These are phyloP conservation scores for Botryotinia calthae DNA, from an alignment of 2,329 filamentous ascomycete species.

Conservation along the genomic window DNA sequence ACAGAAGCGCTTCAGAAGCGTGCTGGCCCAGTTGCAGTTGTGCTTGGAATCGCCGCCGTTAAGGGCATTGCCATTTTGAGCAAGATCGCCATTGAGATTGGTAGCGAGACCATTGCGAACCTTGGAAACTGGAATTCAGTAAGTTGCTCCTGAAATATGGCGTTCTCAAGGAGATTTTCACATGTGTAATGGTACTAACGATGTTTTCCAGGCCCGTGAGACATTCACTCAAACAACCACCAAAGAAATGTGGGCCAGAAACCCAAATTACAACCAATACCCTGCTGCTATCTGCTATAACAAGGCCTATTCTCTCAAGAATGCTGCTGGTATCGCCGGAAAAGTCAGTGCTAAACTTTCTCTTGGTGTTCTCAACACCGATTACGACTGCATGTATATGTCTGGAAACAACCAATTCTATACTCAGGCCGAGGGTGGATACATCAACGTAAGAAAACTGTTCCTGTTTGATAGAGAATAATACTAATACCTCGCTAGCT, in stretches of 20 bases:
- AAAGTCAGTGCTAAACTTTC: neutral
- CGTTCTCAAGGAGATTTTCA: no score
- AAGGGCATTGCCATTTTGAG: neutral
- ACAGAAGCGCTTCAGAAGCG: neutral
- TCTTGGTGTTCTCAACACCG: neutral
- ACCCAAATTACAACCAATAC: neutral
- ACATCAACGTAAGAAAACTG: neutral
- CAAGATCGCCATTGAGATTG: neutral
- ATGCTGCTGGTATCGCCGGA: neutral
- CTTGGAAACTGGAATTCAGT: neutral
- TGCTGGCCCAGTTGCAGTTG: no score
- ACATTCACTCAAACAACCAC: neutral
- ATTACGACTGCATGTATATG: conserved; percentile 4
- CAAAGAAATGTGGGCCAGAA: neutral
- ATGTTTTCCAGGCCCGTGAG: neutral
- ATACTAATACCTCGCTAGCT: neutral
- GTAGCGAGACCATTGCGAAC: rapidly evolving
- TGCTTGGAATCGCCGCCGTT: neutral
- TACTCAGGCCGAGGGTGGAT: neutral
- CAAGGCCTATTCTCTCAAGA: neutral
- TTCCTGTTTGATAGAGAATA: neutral
- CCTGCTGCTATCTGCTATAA: neutral
- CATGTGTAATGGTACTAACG: neutral
- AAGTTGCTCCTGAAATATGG: neutral
- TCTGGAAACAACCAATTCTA: neutral